Base-by-base conservation (phyloP, 805 yeast genomes). In the Martiniozyma abietophila region DNA sequence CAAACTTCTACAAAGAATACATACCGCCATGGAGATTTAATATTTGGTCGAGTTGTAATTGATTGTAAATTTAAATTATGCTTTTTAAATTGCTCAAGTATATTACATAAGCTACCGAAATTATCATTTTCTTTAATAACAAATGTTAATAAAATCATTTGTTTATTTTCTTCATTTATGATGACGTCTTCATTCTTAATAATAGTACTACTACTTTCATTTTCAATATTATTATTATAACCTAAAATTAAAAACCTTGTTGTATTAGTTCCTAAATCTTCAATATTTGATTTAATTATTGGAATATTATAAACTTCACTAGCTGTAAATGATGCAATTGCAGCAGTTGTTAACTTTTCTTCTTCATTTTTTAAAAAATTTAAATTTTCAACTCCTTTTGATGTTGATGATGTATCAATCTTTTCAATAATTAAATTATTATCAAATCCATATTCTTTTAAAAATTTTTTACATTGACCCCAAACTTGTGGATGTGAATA, bases 401-500 rank as follows among this genome's bases (percentile, higher is more conserved):
- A 80, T 0, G 97, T 89, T 0, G 96, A 84, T 2, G 69, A 64
- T 2, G 78, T 66, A 54, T 86, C 95, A 12, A 80, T 63, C 40
- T 58, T 66, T 33, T 66, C 67, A 22, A 70, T 46, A n/a, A 44
- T 61, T 28, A 48, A 33, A 27, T 42, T 41, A 16, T 54, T 47
- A 11, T 59, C 56, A 25, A 61, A 54, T 29, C 49, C 50, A 10
- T 51, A 36, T 26, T 50, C 39, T 14, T 61, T 50, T 27, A 81
- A 51, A 61, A 82, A 92, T 16, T 61, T 53, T 3, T 68, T 61
- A 32, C 83, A 78, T 53, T 89, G 98, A 8, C 96, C 94, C 98
- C 98, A 89, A 0, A 88, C 98, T 55, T 89, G 98, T 2, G 98
- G 96, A 57, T 89, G 98, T 3, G 96, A 82, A 59, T 82, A 83